Evolutionary conservation across 495 filamentous ascomycete genomes (phyloP), one percentile per base, ranked within the genome.

Genomic region (Penicillium cataractarum): DNA sequence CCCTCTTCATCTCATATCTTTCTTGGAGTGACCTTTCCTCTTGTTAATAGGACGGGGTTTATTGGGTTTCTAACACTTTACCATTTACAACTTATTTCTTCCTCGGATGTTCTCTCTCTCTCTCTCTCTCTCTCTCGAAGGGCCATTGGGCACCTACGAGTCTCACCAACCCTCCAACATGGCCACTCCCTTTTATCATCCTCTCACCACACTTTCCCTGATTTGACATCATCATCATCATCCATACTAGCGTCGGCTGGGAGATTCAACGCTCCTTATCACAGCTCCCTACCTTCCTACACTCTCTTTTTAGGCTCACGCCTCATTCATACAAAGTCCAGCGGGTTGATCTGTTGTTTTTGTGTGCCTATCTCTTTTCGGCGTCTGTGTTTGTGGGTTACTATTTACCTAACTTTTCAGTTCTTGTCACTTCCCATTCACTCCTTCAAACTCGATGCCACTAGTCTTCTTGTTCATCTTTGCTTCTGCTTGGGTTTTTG

Each of bases 321-420:
- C 53, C 59, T 50, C 61, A 52, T 42, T 39, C 59, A 66, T 66
- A 65, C 68, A 69, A 70, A 71, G 67, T 65, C 63, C 57, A 70
- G 65, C 67, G 70, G 66, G 65, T 70, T 64, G 67, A 72, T 71
- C 60, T 68, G 31, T 62, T 66, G 55, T 65, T 53, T n/a, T 42
- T 42, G 53, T 46, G 40, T 54, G 9, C 31, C 56, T 49, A 31
- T 48, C 61, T 31, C 26, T 24, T 55, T 62, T 66, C 39, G 67
- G 70, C 67, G 70, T 71, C 63, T 64, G 62, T 66, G 64, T 63
- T 67, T 59, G 44, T 58, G 57, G 62, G 29, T 63, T 53, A 33
- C 51, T 54, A 54, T 54, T 29, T 60, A 61, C 61, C 57, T 60
- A 61, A 44, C 27, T 32, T 55, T 49, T 60, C 52, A 42, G 54